Conservation (phyloP, 2,329 filamentous ascomycete genomes). For the Sporothrix brunneoviolacea region DNA sequence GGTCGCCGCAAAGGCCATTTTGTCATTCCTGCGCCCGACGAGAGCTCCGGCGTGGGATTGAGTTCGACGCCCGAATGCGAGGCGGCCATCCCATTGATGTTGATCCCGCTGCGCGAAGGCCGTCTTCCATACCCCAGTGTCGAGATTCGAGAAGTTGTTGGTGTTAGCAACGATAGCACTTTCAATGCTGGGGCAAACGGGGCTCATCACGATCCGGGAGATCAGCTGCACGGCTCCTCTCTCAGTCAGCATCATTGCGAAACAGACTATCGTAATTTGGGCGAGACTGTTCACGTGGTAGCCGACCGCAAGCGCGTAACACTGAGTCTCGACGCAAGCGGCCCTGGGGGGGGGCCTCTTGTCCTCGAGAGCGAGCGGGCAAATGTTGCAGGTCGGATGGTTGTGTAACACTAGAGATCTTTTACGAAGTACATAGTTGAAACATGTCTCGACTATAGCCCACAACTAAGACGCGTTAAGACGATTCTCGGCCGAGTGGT, state of each 20-base stretch:
- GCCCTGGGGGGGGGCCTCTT: conserved; percentile 57
- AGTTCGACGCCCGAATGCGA: conserved; percentile 42
- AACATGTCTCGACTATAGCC: too few species aligned
- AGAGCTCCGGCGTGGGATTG: conserved; percentile 17
- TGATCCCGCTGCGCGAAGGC: conserved; percentile 75
- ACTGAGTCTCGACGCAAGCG: conserved; percentile 62
- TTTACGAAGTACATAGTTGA: too few species aligned
- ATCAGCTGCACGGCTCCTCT: too few species aligned
- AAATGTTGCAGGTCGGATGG: conserved; percentile 29
- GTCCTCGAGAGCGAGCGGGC: conserved; percentile 55
- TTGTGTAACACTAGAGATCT: too few species aligned
- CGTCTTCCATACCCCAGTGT: conserved; percentile 70
- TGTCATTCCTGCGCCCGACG: conserved; percentile 40
- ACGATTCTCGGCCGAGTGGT: too few species aligned
- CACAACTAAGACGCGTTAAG: too few species aligned
- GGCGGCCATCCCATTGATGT: conserved; percentile 59
- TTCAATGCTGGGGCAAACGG: background rate
- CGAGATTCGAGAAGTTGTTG: conserved; percentile 63
- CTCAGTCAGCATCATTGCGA: conserved; percentile 49
- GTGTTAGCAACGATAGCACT: conserved; percentile 4
- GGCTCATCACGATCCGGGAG: too few species aligned
- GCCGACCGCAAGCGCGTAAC: conserved; percentile 66
- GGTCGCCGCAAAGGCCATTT: conserved; percentile 77
- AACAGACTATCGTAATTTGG: conserved; percentile 71
- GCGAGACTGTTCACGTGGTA: conserved; percentile 69